Evolutionary conservation across 352 stramenopile genomes (phyloP), one percentile per base, ranked within the genome.

Genomic region (Globisporangium radiosum): DNA sequence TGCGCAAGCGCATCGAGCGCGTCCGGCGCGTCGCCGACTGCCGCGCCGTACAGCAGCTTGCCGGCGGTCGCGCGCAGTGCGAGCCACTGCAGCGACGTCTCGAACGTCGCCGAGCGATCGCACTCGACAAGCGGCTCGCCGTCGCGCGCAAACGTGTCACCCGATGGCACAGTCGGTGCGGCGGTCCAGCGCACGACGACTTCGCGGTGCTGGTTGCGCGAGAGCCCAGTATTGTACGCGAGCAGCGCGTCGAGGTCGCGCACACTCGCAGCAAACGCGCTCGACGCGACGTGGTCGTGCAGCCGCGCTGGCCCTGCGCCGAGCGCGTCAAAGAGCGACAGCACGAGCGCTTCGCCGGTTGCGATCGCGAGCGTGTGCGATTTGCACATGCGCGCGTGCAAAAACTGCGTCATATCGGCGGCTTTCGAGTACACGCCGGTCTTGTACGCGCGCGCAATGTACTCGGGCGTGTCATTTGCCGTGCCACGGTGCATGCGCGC

Each of bases 381-480:
- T 40, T 78, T 77, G 33, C 78, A 71, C 83, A 94, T 93, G 19
- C 76, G 75, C 56, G 83, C 71, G 48, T 88, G 69, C 51, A 92
- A 38, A 47, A 94, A 94, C 14, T 57, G 65, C 33, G 82, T 91
- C 83, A 94, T 92, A 58, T 94, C 85, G 1, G 88, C 48, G 36
- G 90, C 85, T 57, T 92, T 92, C 51, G 82, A 90, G 70, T 88
- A 92, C 9, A 93, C 82, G 39, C 85, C 85, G n/a, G 88, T 70
- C 39, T 79, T 81, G 63, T 94, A 94, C 14, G 85, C 71, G 33
- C 81, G 77, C 13, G 73, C 53, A 59, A 94, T 93, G 62, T 87
- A 91, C 61, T 94, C 85, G 47, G 81, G 81, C 19, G 83, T 93
- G 56, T 94, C 85, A 37, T 70, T 76, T 11, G 57, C 57, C 13